phyloP scores from a whole-genome alignment of 768 basidiomycete genomes.

The Phylloporus sp. region DNA sequence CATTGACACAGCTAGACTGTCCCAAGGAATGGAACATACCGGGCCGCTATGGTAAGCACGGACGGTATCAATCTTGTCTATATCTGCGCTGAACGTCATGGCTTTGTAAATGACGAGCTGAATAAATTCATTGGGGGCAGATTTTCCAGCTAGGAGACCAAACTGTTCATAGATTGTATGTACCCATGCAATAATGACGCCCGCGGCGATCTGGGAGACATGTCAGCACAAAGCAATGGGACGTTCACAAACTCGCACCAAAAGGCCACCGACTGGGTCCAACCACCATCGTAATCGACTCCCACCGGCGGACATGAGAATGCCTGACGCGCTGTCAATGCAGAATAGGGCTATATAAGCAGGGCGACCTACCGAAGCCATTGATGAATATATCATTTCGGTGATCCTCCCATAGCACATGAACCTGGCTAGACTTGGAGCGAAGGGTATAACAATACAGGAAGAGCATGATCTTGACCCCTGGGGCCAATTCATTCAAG shows the following conservation, averaged over 20 bases:
- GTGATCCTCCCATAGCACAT: slow-evolving; percentile 96
- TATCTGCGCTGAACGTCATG: slow-evolving; percentile 82
- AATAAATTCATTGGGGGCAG: slow-evolving; percentile 86
- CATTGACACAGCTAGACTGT: not conserved
- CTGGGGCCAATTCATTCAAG: slow-evolving; percentile 35
- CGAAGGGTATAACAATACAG: slow-evolving; percentile 80
- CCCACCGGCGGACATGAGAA: slow-evolving; percentile 80
- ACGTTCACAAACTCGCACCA: slow-evolving; percentile 44
- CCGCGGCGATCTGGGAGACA: slow-evolving; percentile 60
- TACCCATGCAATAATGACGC: slow-evolving; percentile 75
- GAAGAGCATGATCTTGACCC: slow-evolving; percentile 83
- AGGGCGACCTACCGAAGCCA: slow-evolving; percentile 50
- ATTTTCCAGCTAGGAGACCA: slow-evolving; percentile 83
- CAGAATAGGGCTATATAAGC: not conserved
- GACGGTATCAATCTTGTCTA: slow-evolving; percentile 86
- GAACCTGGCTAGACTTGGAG: slow-evolving; percentile 83
- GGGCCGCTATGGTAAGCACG: slow-evolving; percentile 91
- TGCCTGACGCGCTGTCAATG: slow-evolving; percentile 41
- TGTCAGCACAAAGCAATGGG: not conserved
- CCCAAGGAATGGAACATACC: slow-evolving; percentile 33
- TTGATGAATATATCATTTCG: slow-evolving; percentile 91
- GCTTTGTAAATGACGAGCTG: slow-evolving; percentile 90
- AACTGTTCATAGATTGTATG: slow-evolving; percentile 79
- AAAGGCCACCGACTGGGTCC: slow-evolving; percentile 74
- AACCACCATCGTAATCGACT: slow-evolving; percentile 81